Evolutionary conservation across 2,329 filamentous ascomycete species (phyloP).

Genomic region (Aspergillus bombycis): DNA sequence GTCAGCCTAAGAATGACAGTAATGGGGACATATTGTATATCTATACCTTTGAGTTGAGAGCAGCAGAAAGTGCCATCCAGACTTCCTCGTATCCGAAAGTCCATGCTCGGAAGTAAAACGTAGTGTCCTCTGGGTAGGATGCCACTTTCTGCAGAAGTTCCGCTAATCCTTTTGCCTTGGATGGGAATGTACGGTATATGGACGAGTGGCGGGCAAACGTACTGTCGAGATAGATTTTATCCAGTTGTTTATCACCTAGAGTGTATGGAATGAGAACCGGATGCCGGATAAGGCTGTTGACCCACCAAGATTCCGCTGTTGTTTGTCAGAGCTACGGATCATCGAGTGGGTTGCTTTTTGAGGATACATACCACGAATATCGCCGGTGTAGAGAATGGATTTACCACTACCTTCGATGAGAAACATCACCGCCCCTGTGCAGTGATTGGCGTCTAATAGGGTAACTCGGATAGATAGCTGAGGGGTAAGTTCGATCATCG

Average conservation of each 20-base stretch:
- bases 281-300: conserved; percentile 71
- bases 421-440: conserved; percentile 89
- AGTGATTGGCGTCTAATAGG: conserved; percentile 89
- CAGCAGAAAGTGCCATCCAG: conserved; percentile 77
- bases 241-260: conserved; percentile 65
- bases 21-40: background rate
- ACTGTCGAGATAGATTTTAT: conserved; percentile 88
- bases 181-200: conserved; percentile 56
- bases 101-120: conserved; percentile 87
- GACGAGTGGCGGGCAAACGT: conserved; percentile 66
- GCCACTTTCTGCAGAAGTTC: conserved; percentile 73
- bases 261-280: conserved; percentile 77
- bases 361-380: conserved; percentile 64
- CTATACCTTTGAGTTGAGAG: conserved; percentile 66
- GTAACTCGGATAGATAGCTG: conserved; percentile 75
- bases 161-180: conserved; percentile 73
- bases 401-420: conserved; percentile 74
- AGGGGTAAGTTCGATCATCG: conserved; percentile 71
- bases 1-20: conserved; percentile 13
- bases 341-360: background rate
- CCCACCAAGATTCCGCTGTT: conserved; percentile 77
- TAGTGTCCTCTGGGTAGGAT: conserved; percentile 70
- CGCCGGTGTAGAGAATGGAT: conserved; percentile 84
- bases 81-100: conserved; percentile 94
- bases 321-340: background rate